These are phyloP conservation scores for Rhodotorula taiwanensis DNA, from an alignment of 768 basidiomycete genomes.

Conservation along the genomic window DNA sequence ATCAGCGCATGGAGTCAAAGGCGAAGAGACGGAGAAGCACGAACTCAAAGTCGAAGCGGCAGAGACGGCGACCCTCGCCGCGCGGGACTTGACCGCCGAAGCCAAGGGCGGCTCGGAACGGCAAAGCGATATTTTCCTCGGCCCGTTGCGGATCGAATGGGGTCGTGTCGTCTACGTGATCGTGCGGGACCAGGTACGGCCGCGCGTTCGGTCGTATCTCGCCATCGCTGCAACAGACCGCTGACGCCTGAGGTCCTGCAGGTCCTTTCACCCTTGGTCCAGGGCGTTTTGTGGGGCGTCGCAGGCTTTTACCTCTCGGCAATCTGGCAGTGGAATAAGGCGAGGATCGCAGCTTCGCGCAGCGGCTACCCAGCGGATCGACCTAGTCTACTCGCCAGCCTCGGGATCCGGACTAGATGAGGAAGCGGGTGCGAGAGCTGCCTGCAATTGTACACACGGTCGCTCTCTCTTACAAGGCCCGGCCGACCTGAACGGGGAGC, in stretches of 20 bases:
- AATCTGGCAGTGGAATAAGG: conserved; percentile 3
- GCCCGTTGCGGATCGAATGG: conserved; percentile 31
- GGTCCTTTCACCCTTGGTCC: conserved; percentile 27
- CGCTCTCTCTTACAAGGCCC: too few species aligned
- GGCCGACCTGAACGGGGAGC: too few species aligned
- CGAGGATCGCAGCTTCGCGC: neutral
- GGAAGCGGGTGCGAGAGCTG: too few species aligned
- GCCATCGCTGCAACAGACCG: neutral
- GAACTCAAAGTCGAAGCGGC: neutral
- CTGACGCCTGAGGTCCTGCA: neutral
- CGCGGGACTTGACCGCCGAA: conserved; percentile 8
- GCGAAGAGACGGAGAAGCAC: neutral
- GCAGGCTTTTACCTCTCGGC: conserved; percentile 8
- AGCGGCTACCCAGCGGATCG: neutral
- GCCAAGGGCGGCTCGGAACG: neutral
- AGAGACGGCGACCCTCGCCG: conserved; percentile 4
- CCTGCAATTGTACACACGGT: too few species aligned
- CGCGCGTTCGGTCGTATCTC: neutral
- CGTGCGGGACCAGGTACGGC: conserved; percentile 36
- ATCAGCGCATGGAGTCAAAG: too few species aligned
- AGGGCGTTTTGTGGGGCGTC: conserved; percentile 9
- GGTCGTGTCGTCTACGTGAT: conserved; percentile 31
- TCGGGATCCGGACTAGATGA: conserved; percentile 1
- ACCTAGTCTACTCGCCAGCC: conserved; percentile 1
- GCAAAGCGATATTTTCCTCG: conserved; percentile 14